Evolutionary conservation across 1,284 basidiomycete genomes (phyloP).

Genomic region (Ceratobasidium sp.): DNA sequence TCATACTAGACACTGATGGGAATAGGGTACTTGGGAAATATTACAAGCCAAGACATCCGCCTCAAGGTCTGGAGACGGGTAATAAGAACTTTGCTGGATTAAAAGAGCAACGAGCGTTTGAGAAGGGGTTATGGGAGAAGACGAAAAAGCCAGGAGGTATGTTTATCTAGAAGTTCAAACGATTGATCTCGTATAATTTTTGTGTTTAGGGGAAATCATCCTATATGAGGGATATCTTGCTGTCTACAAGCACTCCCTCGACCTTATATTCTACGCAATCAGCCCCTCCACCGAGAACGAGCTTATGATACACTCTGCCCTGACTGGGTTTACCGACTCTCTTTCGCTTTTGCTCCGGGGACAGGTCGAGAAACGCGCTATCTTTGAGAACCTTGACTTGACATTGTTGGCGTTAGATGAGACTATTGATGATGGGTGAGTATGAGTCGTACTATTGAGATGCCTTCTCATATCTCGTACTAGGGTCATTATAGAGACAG

Average conservation of each 20-base stretch:
- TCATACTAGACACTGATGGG: constrained; percentile 95
- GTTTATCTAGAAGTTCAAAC: constrained; percentile 53
- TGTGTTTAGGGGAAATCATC: constrained; percentile 87
- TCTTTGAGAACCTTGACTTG: constrained; percentile 95
- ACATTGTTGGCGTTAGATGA: constrained; percentile 96
- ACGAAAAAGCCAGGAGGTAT: constrained; percentile 91
- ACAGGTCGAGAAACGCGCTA: constrained; percentile 94
- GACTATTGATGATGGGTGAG: constrained; percentile 97
- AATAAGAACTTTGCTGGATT: constrained; percentile 78
- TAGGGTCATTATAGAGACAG: constrained; percentile 98
- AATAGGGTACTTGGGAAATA: constrained; percentile 97
- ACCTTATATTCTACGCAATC: constrained; percentile 96
- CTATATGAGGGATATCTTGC: constrained; percentile 93
- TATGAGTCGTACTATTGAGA: constrained; percentile 48
- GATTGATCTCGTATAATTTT: constrained; percentile 5
- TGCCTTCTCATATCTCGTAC: constrained; percentile 3
- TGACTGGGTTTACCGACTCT: constrained; percentile 90
- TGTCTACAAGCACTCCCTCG: constrained; percentile 93
- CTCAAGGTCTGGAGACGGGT: constrained; percentile 62
- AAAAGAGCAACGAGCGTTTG: constrained; percentile 96
- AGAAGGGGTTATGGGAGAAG: constrained; percentile 96
- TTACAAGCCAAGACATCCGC: constrained; percentile 82
- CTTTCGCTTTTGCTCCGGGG: constrained; percentile 88
- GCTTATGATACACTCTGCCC: constrained; percentile 91
- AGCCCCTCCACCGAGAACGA: constrained; percentile 94